These are phyloP conservation scores for Carpinus viminea DNA, from an alignment of 306 rosid genomes.

Conservation along the genomic window DNA sequence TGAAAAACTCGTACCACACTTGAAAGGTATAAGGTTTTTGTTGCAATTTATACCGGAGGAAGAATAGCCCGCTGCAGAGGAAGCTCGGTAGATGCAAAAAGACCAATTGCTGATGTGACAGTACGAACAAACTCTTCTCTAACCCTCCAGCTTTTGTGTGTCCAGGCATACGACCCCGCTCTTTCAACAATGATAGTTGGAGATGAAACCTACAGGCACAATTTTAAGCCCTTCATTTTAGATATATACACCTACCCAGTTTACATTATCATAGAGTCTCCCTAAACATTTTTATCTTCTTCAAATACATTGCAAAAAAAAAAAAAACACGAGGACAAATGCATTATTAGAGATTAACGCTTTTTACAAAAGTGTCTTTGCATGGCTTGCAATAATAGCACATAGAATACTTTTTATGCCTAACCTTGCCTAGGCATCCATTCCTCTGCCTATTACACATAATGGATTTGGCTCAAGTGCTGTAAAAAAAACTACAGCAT, in stretches of 20 bases:
- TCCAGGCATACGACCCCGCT: conserved; percentile 97
- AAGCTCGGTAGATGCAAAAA: conserved; percentile 90
- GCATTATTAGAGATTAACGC: neutral
- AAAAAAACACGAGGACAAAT: neutral
- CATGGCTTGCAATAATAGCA: neutral
- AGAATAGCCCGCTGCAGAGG: conserved; percentile 90
- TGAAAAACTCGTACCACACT: conserved; percentile 10
- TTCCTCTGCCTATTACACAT: too few relatives aligned
- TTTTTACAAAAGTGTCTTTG: neutral
- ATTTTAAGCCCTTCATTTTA: conserved; percentile 2
- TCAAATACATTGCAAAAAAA: neutral
- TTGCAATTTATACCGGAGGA: conserved; percentile 70
- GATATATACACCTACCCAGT: neutral
- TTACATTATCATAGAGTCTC: neutral
- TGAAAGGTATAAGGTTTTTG: conserved; percentile 6
- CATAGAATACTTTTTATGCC: neutral
- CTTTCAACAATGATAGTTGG: conserved; percentile 97
- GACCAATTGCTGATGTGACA: conserved; percentile 89
- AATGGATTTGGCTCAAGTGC: too few relatives aligned
- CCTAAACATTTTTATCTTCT: neutral
- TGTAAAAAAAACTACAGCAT: too few relatives aligned
- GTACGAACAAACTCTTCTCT: conserved; percentile 97
- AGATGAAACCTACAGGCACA: conserved; percentile 74
- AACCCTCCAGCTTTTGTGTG: conserved; percentile 94
- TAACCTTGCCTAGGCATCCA: neutral